A percentile compares a stretch with the other conserved stretches of the same genome.
Evolutionary conservation across 2,329 filamentous ascomycete species (phyloP).

Genomic region (Neofusicoccum laricinum): DNA sequence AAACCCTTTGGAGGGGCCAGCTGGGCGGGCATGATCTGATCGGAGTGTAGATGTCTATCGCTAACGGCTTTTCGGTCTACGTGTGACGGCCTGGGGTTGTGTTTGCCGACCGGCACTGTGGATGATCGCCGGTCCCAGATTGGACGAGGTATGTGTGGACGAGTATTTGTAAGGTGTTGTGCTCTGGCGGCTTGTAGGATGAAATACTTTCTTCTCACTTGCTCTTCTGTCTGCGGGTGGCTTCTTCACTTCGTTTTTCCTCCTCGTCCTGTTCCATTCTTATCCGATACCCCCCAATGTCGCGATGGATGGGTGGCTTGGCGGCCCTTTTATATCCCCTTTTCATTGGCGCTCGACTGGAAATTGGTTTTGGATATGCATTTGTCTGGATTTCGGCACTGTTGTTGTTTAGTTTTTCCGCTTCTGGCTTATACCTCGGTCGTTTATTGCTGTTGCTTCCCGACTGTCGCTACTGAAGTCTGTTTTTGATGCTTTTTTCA

Average conservation of each 20-base stretch:
- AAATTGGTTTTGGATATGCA: neutral
- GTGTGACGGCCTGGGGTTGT: neutral
- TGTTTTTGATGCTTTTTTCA: neutral
- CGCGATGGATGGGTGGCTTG: slow-evolving; percentile 12
- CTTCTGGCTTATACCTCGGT: slow-evolving; percentile 6
- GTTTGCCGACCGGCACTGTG: neutral
- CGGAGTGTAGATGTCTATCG: slow-evolving; percentile 11
- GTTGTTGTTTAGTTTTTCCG: neutral
- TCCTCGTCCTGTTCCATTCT: slow-evolving; percentile 9
- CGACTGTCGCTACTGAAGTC: slow-evolving; percentile 3
- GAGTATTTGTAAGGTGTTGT: slow-evolving; percentile 2
- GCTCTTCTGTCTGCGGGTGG: neutral
- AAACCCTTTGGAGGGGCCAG: neutral
- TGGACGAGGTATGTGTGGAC: neutral
- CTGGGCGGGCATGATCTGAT: slow-evolving; percentile 12
- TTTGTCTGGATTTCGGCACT: neutral
- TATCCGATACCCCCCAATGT: slow-evolving; percentile 12
- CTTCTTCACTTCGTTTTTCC: slow-evolving; percentile 1
- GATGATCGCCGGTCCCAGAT: neutral
- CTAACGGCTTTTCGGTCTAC: neutral
- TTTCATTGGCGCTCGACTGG: neutral
- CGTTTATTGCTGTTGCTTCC: neutral
- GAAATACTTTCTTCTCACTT: neutral
- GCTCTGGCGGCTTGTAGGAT: neutral
- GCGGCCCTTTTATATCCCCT: neutral